A percentile compares a stretch with the other conserved stretches of the same genome.
Conservation (phyloP, 2,329 filamentous ascomycete species). For the Phoma sp. region DNA sequence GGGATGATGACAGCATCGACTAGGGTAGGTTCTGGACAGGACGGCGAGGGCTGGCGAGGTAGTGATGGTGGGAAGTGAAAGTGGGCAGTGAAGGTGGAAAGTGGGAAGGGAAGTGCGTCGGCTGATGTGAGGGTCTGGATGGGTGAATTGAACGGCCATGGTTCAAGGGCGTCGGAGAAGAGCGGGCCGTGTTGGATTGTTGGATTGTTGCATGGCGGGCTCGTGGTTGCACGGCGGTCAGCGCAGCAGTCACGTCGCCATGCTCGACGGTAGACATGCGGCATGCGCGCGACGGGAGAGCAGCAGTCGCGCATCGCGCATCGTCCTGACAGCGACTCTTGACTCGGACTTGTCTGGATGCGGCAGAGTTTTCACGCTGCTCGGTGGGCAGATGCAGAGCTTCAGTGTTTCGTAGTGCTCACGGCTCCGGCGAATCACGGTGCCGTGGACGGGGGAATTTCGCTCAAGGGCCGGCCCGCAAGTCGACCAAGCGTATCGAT, state of each 20-base stretch:
- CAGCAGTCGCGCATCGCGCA: slow-evolving; percentile 15
- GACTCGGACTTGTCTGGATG: slow-evolving; percentile 23
- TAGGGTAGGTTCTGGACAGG: slow-evolving; percentile 27
- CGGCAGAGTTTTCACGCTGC: slow-evolving; percentile 33
- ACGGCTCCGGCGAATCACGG: slow-evolving; percentile 31
- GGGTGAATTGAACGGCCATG: slow-evolving; percentile 19
- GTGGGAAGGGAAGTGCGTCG: slow-evolving; percentile 30
- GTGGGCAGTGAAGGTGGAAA: slow-evolving; percentile 14
- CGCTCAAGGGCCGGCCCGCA: slow-evolving; percentile 43
- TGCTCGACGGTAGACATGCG: not conserved
- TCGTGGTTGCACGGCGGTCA: slow-evolving; percentile 22
- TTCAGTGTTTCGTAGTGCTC: no score
- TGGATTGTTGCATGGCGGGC: slow-evolving; percentile 15
- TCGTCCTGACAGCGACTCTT: not conserved
- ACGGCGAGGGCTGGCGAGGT: not conserved
- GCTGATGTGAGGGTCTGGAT: slow-evolving; percentile 27
- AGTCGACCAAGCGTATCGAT: slow-evolving; percentile 33
- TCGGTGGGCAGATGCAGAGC: no score
- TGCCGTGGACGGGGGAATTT: slow-evolving; percentile 25
- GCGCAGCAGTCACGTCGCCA: slow-evolving; percentile 5
- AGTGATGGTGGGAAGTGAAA: slow-evolving; percentile 9
- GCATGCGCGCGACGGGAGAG: slow-evolving; percentile 16
- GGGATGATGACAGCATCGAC: slow-evolving; percentile 41
- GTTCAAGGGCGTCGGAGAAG: slow-evolving; percentile 17
- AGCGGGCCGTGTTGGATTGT: slow-evolving; percentile 18